Conservation (phyloP, 1,284 basidiomycete species). For the Schizophyllum amplum region DNA sequence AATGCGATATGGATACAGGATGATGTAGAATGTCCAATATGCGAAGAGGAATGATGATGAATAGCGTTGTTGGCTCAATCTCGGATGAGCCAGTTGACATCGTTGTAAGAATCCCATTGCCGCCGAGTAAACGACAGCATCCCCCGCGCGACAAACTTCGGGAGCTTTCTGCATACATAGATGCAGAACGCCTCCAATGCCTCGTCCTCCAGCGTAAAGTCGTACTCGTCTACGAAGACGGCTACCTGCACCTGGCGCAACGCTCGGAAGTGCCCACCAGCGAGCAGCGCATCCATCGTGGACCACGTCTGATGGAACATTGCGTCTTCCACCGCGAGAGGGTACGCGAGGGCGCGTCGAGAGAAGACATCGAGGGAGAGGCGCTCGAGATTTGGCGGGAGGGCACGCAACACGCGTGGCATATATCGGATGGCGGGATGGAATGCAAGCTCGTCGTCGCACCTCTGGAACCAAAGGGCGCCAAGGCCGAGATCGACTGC, state of each 20-base stretch:
- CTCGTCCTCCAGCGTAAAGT: background rate
- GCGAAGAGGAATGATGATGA: too few species aligned
- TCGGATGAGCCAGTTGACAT: background rate
- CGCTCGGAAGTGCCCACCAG: background rate
- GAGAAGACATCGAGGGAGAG: background rate
- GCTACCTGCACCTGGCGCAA: background rate
- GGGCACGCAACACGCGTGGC: background rate
- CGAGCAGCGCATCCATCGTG: background rate
- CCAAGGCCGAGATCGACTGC: background rate
- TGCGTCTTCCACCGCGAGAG: background rate
- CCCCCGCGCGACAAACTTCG: background rate
- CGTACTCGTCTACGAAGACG: background rate
- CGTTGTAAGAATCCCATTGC: background rate
- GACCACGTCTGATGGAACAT: background rate
- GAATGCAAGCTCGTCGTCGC: background rate
- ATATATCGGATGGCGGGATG: background rate
- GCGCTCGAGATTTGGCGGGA: background rate
- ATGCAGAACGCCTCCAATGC: background rate
- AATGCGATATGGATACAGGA: background rate
- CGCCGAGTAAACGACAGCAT: background rate
- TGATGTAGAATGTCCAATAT: background rate
- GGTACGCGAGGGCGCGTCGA: background rate
- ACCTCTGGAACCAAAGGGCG: background rate
- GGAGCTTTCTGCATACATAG: background rate
- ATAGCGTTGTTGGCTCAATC: background rate